Conservation (phyloP, 805 yeast species). For the Zygoascus tannicola region DNA sequence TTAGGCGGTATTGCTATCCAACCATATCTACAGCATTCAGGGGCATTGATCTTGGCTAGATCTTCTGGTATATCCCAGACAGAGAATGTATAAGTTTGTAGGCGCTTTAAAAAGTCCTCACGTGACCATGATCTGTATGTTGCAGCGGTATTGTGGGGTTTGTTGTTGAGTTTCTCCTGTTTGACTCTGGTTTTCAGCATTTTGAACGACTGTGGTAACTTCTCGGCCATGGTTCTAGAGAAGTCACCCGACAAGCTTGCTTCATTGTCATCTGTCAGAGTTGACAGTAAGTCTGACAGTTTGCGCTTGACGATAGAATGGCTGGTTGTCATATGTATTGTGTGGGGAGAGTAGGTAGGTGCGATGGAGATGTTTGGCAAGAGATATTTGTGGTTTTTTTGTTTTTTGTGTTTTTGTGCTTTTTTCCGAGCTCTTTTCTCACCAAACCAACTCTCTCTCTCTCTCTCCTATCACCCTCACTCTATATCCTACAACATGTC, state of each 20-base stretch:
- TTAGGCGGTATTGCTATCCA: not conserved
- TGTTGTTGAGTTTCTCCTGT: not conserved
- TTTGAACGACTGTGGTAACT: not conserved
- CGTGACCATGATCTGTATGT: constrained; percentile 1
- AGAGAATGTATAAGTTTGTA: not conserved
- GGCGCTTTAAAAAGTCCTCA: not conserved
- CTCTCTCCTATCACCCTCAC: not conserved
- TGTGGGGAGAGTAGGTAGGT: too few species aligned
- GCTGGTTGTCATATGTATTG: too few species aligned
- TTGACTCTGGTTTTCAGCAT: not conserved
- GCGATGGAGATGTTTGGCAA: too few species aligned
- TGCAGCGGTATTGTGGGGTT: not conserved
- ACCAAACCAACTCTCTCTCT: too few species aligned
- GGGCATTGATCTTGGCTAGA: not conserved
- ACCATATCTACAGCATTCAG: not conserved
- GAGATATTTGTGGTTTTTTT: too few species aligned
- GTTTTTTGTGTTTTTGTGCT: not conserved
- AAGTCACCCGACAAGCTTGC: not conserved
- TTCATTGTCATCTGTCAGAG: not conserved
- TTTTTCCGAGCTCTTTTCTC: not conserved
- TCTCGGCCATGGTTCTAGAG: not conserved
- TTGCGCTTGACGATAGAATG: not conserved
- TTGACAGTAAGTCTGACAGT: not conserved
- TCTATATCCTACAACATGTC: not conserved
- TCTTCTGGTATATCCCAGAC: not conserved